Conservation (phyloP, 257 asterid species). For the Marsdenia floribunda region DNA sequence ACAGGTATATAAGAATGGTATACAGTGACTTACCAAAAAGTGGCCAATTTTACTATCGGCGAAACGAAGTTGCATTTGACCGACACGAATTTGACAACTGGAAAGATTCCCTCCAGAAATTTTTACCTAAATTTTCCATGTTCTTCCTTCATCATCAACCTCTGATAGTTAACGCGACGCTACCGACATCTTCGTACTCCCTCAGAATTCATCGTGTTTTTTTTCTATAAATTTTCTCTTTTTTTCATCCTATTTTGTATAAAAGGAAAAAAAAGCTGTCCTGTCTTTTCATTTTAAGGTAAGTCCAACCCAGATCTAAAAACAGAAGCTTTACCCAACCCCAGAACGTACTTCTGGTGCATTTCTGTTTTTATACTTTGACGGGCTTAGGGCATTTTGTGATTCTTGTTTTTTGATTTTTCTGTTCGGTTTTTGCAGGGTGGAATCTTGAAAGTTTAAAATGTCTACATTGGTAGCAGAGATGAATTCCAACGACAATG, state of each 20-base stretch:
- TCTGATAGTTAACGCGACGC: background rate
- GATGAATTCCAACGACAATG: conserved; percentile 15
- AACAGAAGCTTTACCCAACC: background rate
- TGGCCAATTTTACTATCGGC: background rate
- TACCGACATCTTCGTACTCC: background rate
- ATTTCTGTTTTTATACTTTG: background rate
- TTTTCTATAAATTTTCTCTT: too few relatives aligned
- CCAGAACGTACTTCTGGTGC: background rate
- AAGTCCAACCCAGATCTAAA: conserved; percentile 17
- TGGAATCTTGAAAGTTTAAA: conserved; percentile 5
- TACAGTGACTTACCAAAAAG: too few relatives aligned
- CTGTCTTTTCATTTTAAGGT: background rate
- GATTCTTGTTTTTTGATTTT: background rate
- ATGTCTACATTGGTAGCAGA: conserved; percentile 24
- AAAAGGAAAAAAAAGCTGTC: background rate
- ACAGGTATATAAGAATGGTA: too few relatives aligned
- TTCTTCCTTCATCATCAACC: background rate
- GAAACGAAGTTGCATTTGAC: background rate
- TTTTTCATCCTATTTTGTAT: background rate
- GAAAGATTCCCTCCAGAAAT: background rate
- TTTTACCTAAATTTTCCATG: background rate
- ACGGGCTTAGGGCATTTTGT: background rate
- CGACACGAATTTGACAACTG: conserved; percentile 4
- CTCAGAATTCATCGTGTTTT: background rate
- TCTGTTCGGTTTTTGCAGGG: conserved; percentile 13